Conservation (phyloP, 2,329 filamentous ascomycete genomes). For the Talaromyces verruculosus region DNA sequence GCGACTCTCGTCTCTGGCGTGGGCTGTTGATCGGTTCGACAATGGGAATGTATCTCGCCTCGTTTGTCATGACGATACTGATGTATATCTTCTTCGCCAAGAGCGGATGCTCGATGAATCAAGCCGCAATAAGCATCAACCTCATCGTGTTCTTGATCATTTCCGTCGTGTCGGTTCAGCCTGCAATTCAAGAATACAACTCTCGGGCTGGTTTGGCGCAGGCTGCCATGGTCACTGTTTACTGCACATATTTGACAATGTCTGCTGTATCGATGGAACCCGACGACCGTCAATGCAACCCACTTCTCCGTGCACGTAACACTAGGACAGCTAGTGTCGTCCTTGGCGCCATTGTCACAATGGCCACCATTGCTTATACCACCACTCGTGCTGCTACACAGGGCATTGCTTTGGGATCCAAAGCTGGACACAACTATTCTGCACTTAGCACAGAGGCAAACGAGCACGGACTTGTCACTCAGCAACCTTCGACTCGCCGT, state of each 20-base stretch:
- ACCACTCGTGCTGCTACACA: constrained; percentile 95
- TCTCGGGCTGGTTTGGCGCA: constrained; percentile 94
- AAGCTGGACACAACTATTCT: constrained; percentile 55
- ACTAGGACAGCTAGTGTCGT: constrained; percentile 88
- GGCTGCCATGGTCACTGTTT: constrained; percentile 92
- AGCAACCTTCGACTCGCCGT: constrained; percentile 74
- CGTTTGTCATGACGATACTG: constrained; percentile 88
- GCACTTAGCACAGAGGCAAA: constrained; percentile 66
- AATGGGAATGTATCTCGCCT: constrained; percentile 86
- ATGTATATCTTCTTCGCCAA: constrained; percentile 96
- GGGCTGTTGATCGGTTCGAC: constrained; percentile 87
- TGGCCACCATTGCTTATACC: constrained; percentile 95
- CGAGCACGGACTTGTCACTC: constrained; percentile 84
- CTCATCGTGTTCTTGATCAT: constrained; percentile 77
- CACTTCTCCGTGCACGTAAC: constrained; percentile 77
- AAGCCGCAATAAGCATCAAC: constrained; percentile 92
- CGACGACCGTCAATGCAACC: constrained; percentile 91
- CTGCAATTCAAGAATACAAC: constrained; percentile 85
- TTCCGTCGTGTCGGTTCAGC: constrained; percentile 84
- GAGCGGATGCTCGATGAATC: constrained; percentile 87
- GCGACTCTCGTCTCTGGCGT: constrained; percentile 81
- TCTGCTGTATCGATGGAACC: constrained; percentile 98
- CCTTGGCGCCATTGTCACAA: constrained; percentile 90
- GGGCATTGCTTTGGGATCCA: constrained; percentile 59
- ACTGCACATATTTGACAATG: constrained; percentile 98